A percentile compares a stretch with the other conserved stretches of the same genome.
These are phyloP conservation scores for Pleurotus eryngii DNA, from an alignment of 768 basidiomycete species.

Conservation along the genomic window DNA sequence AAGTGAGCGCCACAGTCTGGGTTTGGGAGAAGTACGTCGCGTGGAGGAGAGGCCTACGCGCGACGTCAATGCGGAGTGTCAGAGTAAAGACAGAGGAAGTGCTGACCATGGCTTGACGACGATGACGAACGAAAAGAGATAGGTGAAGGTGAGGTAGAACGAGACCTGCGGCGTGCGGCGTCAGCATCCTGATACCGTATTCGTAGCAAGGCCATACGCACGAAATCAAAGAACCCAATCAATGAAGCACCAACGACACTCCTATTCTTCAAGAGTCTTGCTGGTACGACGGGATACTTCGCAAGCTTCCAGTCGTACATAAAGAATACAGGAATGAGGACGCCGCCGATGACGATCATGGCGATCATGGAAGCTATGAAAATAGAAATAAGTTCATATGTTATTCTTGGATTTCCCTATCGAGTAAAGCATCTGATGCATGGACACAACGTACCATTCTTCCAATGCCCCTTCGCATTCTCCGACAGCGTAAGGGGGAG, in stretches of 20 bases:
- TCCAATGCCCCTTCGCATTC: slow-evolving; percentile 37
- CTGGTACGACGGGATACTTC: slow-evolving; percentile 55
- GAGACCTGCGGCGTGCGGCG: slow-evolving; percentile 37
- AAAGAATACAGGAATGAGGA: slow-evolving; percentile 38
- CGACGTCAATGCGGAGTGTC: not conserved
- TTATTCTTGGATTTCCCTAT: too few species aligned
- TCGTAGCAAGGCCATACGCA: slow-evolving; percentile 20
- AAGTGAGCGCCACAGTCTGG: slow-evolving; percentile 56
- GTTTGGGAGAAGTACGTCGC: slow-evolving; percentile 63
- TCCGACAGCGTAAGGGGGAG: slow-evolving; percentile 51
- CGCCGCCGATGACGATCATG: slow-evolving; percentile 45
- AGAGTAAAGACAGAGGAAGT: not conserved
- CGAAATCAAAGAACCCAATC: slow-evolving; percentile 66
- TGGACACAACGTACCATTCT: slow-evolving; percentile 37
- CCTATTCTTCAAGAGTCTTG: slow-evolving; percentile 54
- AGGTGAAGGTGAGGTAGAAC: slow-evolving; percentile 68
- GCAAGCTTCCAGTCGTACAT: slow-evolving; percentile 52
- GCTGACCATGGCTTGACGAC: slow-evolving; percentile 46
- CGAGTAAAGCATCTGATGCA: not conserved
- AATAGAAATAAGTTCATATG: not conserved
- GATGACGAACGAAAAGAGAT: slow-evolving; percentile 67
- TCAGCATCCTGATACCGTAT: not conserved
- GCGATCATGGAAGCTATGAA: slow-evolving; percentile 45
- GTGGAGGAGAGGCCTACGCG: slow-evolving; percentile 48
- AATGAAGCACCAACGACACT: slow-evolving; percentile 55